Evolutionary conservation across 2,329 filamentous ascomycete genomes (phyloP), one percentile per base, ranked within the genome.

Genomic region (Pseudocercospora ulei): DNA sequence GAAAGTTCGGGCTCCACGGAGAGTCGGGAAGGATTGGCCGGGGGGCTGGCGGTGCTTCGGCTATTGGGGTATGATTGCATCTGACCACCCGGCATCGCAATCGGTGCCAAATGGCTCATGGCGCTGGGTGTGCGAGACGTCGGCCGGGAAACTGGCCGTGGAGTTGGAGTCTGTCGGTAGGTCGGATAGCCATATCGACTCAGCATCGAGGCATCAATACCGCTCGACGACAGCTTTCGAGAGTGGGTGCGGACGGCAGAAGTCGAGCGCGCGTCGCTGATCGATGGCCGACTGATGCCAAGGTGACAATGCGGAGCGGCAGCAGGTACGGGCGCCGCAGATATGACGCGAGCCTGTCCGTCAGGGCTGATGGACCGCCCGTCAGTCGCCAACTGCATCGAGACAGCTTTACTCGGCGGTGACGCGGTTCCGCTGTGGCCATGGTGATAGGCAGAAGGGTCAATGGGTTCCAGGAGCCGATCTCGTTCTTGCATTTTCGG

Each of bases 141-240:
- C 33, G 53, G 50, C 19, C 38, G 8, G 35, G 35, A 54, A 27
- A 39, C 50, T 48, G 61, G 50, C 50, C 54, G 66, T 51, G 54
- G 56, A 33, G 55, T 46, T 41, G 49, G 56, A 51, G 35, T 63
- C 49, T 52, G 67, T 57, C 43, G 69, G 63, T 90, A 93, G 30
- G 82, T 82, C n/a, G 85, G 80, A 65, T 84, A 92, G 44, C 79
- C 80, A 63, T 78, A 88, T 50, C 77, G 78, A 30, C 48, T 53
- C 5, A 60, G 53, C 42, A 55, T 51, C 12, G 48, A 49, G 1
- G 53, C 55, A 51, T 61, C 57, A 24, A 61, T 55, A 46, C 53
- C 59, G 24, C 53, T 50, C 7, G 51, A 51, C 2, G 57, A 59
- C 30, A 43, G 45, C 35, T 56, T 55, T 5, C 57, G 55, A 8